Evolutionary conservation across 331 rosid genomes (phyloP), one percentile per base, ranked within the genome.

Genomic region (Cydonia oblonga): DNA sequence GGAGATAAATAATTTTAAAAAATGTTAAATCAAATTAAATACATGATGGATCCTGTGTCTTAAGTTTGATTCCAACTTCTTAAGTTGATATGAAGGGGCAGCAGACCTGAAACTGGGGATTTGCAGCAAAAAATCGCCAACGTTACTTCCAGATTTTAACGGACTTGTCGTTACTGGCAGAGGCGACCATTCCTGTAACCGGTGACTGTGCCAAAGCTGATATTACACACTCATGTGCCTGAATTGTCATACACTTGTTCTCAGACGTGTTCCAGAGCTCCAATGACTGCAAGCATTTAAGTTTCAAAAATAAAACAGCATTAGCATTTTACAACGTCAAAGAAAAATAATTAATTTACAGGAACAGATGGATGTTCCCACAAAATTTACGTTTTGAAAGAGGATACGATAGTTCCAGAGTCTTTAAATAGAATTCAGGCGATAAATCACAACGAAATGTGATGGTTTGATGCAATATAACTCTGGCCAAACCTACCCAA

Each of bases 211-310:
- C 93, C 80, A 93, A 71, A 14, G 98, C 86, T 5, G 98, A 83
- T 74, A 93, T 90, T 67, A 84, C 81, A 63, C 90, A 76, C 68
- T 93, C 97, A 25, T 93, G 98, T 42, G 97, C 97, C 3, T 83
- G 42, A 61, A 90, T 80, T 12, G 96, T 77, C 98, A 90, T 90
- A 49, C 89, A 80, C 79, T 82, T 89, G 59, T 93, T 93, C 84
- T 86, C 96, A 2, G 88, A 84, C 88, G 83, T 69, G 85, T 90
- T 82, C 98, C 98, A 93, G 25, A 93, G 86, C 84, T 93, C 98
- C 85, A 93, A 69, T 9, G 93, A 81, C 98, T 93, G 93, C 83
- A 88, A 81, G 18, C 32, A 38, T 59, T 42, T 42, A 42, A 4
- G 42, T 46, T 57, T 61, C 9, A 13, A 71, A 28, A 64, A 46